Evolutionary conservation across 2,329 filamentous ascomycete genomes (phyloP).

Genomic region (Trichoderma asperellum): DNA sequence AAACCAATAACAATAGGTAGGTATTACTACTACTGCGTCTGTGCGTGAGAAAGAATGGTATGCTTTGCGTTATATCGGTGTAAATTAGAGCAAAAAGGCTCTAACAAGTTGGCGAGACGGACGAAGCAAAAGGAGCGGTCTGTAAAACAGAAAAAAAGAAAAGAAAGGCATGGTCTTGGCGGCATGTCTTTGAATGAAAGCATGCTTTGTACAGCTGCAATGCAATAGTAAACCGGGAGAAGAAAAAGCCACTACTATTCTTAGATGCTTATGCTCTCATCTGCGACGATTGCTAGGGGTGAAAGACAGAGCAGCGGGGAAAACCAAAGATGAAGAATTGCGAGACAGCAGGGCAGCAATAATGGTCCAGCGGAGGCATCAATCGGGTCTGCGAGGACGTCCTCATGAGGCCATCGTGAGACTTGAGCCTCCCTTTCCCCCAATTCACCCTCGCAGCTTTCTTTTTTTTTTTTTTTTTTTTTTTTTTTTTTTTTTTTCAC

Average conservation of each 20-base stretch:
- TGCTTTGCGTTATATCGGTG: not conserved
- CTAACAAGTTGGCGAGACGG: not conserved
- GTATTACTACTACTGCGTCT: not conserved
- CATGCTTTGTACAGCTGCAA: conserved; percentile 1
- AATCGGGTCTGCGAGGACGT: not conserved
- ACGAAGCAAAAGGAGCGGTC: conserved; percentile 26
- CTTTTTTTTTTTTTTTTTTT: not conserved
- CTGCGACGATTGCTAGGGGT: conserved; percentile 15
- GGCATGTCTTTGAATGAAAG: not conserved
- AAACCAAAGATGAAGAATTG: not conserved
- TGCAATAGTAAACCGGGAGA: not conserved
- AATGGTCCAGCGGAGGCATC: not conserved
- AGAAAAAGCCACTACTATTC: not conserved
- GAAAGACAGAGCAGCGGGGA: conserved; percentile 7
- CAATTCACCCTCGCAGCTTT: not conserved
- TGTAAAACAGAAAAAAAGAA: not conserved
- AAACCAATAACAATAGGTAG: not conserved
- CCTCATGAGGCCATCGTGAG: conserved; percentile 27
- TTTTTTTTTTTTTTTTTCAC: conserved; percentile 5
- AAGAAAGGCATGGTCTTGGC: not conserved
- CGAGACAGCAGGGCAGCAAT: not conserved
- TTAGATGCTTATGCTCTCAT: conserved; percentile 12
- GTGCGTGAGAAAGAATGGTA: not conserved
- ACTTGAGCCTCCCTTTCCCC: not conserved
- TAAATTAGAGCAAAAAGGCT: not conserved